Base-by-base conservation (phyloP, 108 stramenopile genomes). In the Epithemia pelagica region DNA sequence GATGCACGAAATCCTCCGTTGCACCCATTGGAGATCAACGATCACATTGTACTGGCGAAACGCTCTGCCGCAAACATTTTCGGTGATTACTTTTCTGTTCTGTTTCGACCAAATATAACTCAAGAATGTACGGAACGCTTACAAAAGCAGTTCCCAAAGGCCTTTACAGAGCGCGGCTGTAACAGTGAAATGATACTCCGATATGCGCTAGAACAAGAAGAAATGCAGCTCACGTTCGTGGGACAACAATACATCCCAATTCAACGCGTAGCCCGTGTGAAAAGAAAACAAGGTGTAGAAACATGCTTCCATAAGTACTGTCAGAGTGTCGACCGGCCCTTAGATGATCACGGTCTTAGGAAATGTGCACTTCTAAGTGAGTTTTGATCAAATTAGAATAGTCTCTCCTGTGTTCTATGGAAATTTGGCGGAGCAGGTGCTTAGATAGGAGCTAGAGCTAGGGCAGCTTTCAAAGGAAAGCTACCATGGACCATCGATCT, bases 291-390 rank as follows among this genome's bases (percentile, higher is more conserved):
- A n/a, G 66, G 55, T 2, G 22, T 66, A 2, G 54, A 21, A 27
- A 24, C 26, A 66, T 69, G 68, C 28, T 69, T 69, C 25, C 68
- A 69, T 30, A 69, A 69, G 27, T 69, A 28, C 32, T 69, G 68
- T 52, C 68, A 69, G 46, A 69, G 68, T 28, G 37, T 10, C 10
- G 15, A 46, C 10, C 10, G 37, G 15, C 37, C 10, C 5, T 46
- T 46, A 15, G 37, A 15, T 5, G 37, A 46, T 15, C 37, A 46
- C 37, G 37, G 37, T 15, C 15, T 46, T 5, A 46, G 37, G 37
- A 46, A 46, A 46, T 46, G 37, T 46, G 15, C n/a, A n/a, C n/a
- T n/a, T n/a, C n/a, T n/a, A n/a, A n/a, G n/a, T n/a, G n/a, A n/a
- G n/a, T n/a, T n/a, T n/a, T n/a, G n/a, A n/a, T n/a, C n/a, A n/a